Conservation (phyloP, 1,284 basidiomycete species). For the Ustilago hordei region DNA sequence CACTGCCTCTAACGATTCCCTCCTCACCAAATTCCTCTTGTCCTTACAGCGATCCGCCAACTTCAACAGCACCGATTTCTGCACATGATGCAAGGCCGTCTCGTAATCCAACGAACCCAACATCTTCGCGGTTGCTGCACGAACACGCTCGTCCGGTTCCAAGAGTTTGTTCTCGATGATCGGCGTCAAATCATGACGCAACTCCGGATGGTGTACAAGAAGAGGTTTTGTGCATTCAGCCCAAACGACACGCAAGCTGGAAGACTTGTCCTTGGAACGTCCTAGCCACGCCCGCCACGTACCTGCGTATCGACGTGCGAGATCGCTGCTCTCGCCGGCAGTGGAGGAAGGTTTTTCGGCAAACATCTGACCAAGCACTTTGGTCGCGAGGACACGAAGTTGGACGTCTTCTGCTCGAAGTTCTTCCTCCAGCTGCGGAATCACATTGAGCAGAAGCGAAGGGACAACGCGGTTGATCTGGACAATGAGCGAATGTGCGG, state of each 20-base stretch:
- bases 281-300: conserved; percentile 89
- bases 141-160: conserved; percentile 92
- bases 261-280: conserved; percentile 81
- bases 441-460: conserved; percentile 84
- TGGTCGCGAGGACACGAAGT: conserved; percentile 82
- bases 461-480: conserved; percentile 85
- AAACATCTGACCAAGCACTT: conserved; percentile 90
- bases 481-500: conserved; percentile 86
- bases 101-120: conserved; percentile 91
- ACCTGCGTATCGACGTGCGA: conserved; percentile 82
- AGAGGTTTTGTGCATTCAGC: conserved; percentile 76
- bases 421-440: conserved; percentile 93
- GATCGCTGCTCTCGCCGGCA: conserved; percentile 71
- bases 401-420: conserved; percentile 81
- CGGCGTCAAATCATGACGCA: conserved; percentile 72
- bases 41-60: conserved; percentile 83
- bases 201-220: conserved; percentile 76
- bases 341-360: conserved; percentile 69
- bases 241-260: conserved; percentile 81
- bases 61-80: conserved; percentile 75
- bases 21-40: conserved; percentile 86
- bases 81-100: conserved; percentile 84
- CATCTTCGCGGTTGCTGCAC: conserved; percentile 83
- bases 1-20: conserved; percentile 81
- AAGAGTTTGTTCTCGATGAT: conserved; percentile 55